Evolutionary conservation across 257 asterid genomes (phyloP).

Genomic region (Nyctanthes arbortristis): DNA sequence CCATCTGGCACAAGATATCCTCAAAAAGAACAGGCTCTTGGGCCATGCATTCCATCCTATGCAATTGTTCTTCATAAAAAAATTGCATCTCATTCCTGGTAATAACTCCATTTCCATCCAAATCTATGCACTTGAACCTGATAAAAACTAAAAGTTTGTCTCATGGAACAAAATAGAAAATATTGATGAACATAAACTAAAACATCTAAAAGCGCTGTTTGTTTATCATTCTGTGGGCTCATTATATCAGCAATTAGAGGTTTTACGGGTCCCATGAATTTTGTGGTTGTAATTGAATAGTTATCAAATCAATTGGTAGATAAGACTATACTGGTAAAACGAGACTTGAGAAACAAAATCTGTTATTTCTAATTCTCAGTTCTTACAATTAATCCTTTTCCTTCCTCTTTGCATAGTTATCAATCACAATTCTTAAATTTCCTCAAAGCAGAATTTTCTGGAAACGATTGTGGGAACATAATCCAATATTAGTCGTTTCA

Average conservation of each 20-base stretch:
- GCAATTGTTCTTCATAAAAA: slow-evolving; percentile 98
- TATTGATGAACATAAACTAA: background rate
- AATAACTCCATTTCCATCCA: slow-evolving; percentile 94
- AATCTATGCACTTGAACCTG: slow-evolving; percentile 99
- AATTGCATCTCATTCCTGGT: slow-evolving; percentile 97
- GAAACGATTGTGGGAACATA: background rate
- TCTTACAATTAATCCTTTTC: background rate
- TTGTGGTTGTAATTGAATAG: too few species aligned
- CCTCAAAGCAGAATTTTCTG: slow-evolving; percentile 1
- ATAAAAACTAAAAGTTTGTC: slow-evolving; percentile 12
- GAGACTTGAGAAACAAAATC: background rate
- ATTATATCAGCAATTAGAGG: slow-evolving; percentile 9
- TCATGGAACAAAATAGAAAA: slow-evolving; percentile 8
- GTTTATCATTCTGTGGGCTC: too few species aligned
- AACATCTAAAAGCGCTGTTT: background rate
- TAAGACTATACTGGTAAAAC: too few species aligned
- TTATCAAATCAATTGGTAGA: too few species aligned
- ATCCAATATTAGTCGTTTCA: background rate
- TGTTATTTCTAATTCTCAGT: background rate
- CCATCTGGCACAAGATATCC: slow-evolving; percentile 96
- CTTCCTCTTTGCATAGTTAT: slow-evolving; percentile 1
- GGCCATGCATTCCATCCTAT: slow-evolving; percentile 99
- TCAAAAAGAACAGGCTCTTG: slow-evolving; percentile 99
- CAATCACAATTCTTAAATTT: slow-evolving; percentile 9
- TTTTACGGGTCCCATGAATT: too few species aligned